A percentile compares a stretch with the other conserved stretches of the same genome.
Conservation (phyloP, 257 asterid species). For the Nicotiana attenuata region DNA sequence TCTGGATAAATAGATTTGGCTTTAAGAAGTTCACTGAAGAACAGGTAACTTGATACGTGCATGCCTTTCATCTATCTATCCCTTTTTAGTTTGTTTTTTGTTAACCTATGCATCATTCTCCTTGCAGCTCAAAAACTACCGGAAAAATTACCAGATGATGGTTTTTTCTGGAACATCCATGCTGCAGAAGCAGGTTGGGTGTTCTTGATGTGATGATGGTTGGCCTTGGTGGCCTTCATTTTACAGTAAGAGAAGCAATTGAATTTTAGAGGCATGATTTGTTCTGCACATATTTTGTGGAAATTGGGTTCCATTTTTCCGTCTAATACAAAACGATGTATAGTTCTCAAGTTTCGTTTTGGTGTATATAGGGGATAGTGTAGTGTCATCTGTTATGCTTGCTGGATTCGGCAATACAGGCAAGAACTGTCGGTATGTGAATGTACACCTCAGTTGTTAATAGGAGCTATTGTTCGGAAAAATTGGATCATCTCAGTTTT, state of each 20-base stretch:
- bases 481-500: conserved; percentile 1
- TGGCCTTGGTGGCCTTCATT: not conserved
- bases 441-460: not conserved
- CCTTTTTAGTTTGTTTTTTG: not conserved
- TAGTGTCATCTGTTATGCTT: not conserved
- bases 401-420: not conserved
- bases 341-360: not conserved
- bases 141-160: conserved; percentile 51
- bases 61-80: not conserved
- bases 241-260: not conserved
- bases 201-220: conserved; percentile 16
- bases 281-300: not conserved
- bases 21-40: conserved; percentile 29
- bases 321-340: not conserved
- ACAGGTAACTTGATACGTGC: conserved; percentile 27
- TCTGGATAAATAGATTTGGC: conserved; percentile 45
- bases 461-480: not conserved
- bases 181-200: conserved; percentile 44
- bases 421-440: not conserved
- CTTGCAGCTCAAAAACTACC: conserved; percentile 53
- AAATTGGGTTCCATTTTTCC: not conserved
- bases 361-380: conserved; percentile 21
- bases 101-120: not conserved
- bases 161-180: conserved; percentile 66
- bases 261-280: conserved; percentile 7